A percentile compares a stretch with the other conserved stretches of the same genome.
Conservation (phyloP, 768 basidiomycete genomes). For the Suillus discolor region DNA sequence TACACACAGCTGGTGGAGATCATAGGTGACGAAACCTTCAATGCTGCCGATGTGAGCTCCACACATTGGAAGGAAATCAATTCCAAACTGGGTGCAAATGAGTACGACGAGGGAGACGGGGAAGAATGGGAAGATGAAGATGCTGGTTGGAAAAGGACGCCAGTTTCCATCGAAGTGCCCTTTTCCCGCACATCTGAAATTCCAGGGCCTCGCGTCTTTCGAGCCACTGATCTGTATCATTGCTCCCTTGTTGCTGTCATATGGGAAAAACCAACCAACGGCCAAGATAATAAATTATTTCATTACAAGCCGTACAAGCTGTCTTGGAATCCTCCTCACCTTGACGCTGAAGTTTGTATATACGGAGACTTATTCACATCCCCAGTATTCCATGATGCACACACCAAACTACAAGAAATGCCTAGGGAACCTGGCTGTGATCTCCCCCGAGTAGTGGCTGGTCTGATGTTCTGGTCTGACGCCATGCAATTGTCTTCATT, state of each 20-base stretch:
- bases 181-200: constrained; percentile 3
- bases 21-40: neutral
- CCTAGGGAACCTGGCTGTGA: constrained; percentile 17
- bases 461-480: constrained; percentile 36
- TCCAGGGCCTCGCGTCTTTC: constrained; percentile 7
- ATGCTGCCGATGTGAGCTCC: constrained; percentile 4
- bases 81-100: neutral
- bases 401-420: neutral
- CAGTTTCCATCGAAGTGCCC: constrained; percentile 16
- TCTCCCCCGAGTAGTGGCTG: constrained; percentile 21
- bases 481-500: constrained; percentile 33
- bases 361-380: constrained; percentile 22
- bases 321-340: constrained; percentile 15
- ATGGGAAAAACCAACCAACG: constrained; percentile 20
- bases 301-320: constrained; percentile 20
- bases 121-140: constrained; percentile 11
- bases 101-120: neutral
- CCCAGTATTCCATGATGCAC: constrained; percentile 13
- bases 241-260: constrained; percentile 19
- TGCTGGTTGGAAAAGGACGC: constrained; percentile 17
- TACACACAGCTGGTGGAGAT: neutral
- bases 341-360: neutral
- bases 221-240: neutral
- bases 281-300: constrained; percentile 9
- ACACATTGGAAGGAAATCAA: constrained; percentile 9